Conservation (phyloP, 441 rosid species). For the Breynia disticha region DNA sequence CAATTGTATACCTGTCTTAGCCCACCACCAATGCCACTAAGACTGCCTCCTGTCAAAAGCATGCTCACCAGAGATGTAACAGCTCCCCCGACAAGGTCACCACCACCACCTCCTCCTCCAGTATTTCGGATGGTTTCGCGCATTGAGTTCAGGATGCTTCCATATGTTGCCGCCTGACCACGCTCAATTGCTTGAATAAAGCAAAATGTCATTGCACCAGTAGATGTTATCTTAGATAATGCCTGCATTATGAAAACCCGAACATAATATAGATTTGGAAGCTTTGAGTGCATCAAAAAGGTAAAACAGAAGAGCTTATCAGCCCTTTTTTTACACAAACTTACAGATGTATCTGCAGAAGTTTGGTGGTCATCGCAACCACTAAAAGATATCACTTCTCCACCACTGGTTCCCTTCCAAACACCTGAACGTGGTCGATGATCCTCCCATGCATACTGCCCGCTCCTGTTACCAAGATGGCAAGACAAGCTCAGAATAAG, state of each 20-base stretch:
- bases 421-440: constrained; percentile 81
- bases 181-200: constrained; percentile 87
- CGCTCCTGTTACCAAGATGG: constrained; percentile 33
- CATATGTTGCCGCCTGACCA: constrained; percentile 64
- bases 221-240: constrained; percentile 68
- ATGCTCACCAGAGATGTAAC: constrained; percentile 64
- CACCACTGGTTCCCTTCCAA: constrained; percentile 87
- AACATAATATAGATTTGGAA: not conserved
- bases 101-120: constrained; percentile 30
- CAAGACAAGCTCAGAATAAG: no score
- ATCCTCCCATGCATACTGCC: constrained; percentile 82
- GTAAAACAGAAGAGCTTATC: not conserved
- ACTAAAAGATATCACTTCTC: constrained; percentile 77
- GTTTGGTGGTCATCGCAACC: constrained; percentile 92
- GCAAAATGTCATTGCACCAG: constrained; percentile 94
- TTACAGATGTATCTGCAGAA: constrained; percentile 83
- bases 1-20: constrained; percentile 49
- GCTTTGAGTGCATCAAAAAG: not conserved
- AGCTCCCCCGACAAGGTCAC: constrained; percentile 44
- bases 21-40: constrained; percentile 24
- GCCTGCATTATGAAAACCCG: constrained; percentile 34
- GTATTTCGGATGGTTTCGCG: constrained; percentile 55
- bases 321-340: constrained; percentile 15
- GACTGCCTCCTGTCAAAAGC: constrained; percentile 76
- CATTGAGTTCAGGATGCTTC: constrained; percentile 71